Evolutionary conservation across 345 rosid species (phyloP).

Genomic region (Nephelium lappaceum): DNA sequence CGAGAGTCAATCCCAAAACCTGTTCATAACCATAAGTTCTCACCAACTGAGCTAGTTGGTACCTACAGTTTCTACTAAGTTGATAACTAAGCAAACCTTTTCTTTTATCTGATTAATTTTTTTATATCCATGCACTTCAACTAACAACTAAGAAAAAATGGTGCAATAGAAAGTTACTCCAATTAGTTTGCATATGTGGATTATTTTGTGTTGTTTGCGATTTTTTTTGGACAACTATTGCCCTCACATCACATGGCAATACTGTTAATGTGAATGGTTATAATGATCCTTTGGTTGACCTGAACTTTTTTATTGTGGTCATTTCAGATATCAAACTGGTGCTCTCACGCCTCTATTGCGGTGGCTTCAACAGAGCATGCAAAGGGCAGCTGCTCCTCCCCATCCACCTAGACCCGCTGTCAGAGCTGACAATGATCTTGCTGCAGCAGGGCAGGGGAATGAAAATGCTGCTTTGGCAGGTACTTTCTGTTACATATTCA

Average conservation of each 20-base stretch:
- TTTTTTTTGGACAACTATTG: neutral
- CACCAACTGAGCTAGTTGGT: neutral
- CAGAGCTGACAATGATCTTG: constrained; percentile 69
- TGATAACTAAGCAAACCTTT: neutral
- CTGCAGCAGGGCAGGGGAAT: constrained; percentile 65
- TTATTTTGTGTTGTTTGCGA: too few relatives aligned
- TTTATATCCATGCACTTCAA: neutral
- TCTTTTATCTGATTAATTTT: neutral
- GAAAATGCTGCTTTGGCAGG: constrained; percentile 63
- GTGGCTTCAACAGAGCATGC: constrained; percentile 98
- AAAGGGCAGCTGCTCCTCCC: constrained; percentile 95
- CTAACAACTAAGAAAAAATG: neutral
- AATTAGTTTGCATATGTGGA: neutral
- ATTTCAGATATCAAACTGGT: constrained; percentile 91
- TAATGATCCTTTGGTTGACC: neutral
- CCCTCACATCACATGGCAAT: neutral
- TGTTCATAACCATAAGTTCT: neutral
- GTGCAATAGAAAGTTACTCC: neutral
- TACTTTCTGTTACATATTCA: constrained; percentile 26
- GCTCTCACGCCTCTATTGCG: constrained; percentile 87
- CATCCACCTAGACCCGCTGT: constrained; percentile 69
- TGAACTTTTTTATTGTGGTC: constrained; percentile 14
- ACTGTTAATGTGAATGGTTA: neutral
- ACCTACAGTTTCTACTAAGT: neutral
- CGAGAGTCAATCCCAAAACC: neutral